Percentiles rank a stretch among this genome's conserved stretches.
phyloP scores from a whole-genome alignment of 2,329 filamentous ascomycete species.

The Xenoacremonium recifei region DNA sequence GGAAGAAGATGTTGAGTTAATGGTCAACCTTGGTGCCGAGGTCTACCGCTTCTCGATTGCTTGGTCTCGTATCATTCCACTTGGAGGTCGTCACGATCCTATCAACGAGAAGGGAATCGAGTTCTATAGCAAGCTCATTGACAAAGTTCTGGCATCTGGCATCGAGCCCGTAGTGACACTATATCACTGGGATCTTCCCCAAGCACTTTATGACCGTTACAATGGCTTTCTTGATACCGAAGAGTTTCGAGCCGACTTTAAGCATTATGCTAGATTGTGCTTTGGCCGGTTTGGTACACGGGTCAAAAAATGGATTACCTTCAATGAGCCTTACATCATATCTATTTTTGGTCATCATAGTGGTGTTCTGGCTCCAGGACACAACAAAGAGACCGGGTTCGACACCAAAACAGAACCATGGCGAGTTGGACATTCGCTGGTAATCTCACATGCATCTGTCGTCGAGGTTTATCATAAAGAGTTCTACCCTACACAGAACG shows the following conservation, averaged over 20 bases:
- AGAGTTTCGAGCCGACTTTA: constrained; percentile 16
- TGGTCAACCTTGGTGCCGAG: constrained; percentile 53
- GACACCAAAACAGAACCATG: no score
- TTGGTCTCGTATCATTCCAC: constrained; percentile 62
- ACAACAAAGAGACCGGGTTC: no score
- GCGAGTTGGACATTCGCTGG: constrained; percentile 17
- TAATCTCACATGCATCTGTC: constrained; percentile 16
- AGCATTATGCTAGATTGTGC: constrained; percentile 17
- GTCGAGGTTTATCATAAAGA: constrained; percentile 13
- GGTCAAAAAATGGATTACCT: constrained; percentile 24
- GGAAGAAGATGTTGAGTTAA: constrained; percentile 52
- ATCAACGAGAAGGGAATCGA: constrained; percentile 57
- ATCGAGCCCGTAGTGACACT: constrained; percentile 43
- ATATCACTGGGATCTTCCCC: constrained; percentile 13
- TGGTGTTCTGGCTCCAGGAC: constrained; percentile 13
- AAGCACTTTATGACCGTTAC: constrained; percentile 18
- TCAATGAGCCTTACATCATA: constrained; percentile 22
- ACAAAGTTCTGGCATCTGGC: constrained; percentile 50
- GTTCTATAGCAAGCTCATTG: constrained; percentile 56
- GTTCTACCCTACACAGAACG: constrained; percentile 11
- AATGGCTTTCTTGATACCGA: constrained; percentile 12
- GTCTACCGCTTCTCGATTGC: constrained; percentile 62
- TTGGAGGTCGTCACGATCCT: constrained; percentile 58
- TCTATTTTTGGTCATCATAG: constrained; percentile 12
- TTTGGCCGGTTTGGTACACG: constrained; percentile 18